Evolutionary conservation across 495 filamentous ascomycete species (phyloP), one percentile per base, ranked within the genome.

Genomic region (Penicillium psychrofluorescens): DNA sequence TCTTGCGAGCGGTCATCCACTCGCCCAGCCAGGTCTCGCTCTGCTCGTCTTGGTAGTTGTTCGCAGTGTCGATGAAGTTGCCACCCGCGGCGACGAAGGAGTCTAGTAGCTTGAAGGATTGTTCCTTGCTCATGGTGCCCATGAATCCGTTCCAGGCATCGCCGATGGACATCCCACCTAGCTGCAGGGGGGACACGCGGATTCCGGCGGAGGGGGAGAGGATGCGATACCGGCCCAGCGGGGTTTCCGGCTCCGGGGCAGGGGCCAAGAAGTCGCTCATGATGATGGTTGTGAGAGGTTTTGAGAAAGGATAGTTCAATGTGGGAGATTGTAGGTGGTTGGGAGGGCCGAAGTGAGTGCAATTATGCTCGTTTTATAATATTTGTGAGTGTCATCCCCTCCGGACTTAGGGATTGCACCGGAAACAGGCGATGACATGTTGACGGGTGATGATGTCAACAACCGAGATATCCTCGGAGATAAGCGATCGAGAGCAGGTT

Each of bases 151-250:
- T 54, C 75, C 74, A 84, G 3, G 59, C 62, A 9, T 74, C 64
- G 32, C 82, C 82, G 48, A 86, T 75, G 48, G 67, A 76, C 79
- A 85, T 83, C 13, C 71, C 76, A 3, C 82, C 82, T 2, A 85
- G 70, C 27, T 68, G 70, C 16, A 83, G 62, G 6, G 82, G 81
- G 7, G 75, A 80, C 8, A 83, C 80, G 15, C 71, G 69, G 46
- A 85, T 63, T 7, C 76, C 79, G 4, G 80, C 79, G 0, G 61
- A 71, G 13, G 78, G 67, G 31, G 79, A 71, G 11, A 86, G 75
- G 38, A 83, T 59, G 14, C 80, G 77, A 58, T 81, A 75, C 13
- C 76, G 71, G 36, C 75, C 80, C 15, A 85, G 68, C 41, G 71
- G 62, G 41, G 71, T 79, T 13, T 58, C 35, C n/a, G 79, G 79